Conservation (phyloP, 2,329 filamentous ascomycete genomes). For the Orbilia javanica region DNA sequence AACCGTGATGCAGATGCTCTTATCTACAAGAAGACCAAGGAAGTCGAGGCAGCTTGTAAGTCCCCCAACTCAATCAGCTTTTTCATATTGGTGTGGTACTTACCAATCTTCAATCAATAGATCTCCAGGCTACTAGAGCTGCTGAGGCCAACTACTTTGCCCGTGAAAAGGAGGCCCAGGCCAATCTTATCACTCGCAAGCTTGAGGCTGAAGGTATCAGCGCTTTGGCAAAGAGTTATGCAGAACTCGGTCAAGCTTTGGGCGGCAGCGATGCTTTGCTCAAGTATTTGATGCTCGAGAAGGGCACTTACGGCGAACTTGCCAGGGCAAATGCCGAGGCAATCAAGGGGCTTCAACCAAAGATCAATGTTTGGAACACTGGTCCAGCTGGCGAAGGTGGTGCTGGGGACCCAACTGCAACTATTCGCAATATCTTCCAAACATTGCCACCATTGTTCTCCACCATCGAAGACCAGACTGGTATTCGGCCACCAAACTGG, state of each 20-base stretch:
- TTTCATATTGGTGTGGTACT: constrained; percentile 9
- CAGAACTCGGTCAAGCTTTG: constrained; percentile 77
- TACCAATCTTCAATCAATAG: constrained; percentile 19
- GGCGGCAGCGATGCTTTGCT: constrained; percentile 83
- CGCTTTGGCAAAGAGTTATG: constrained; percentile 85
- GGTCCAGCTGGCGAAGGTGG: constrained; percentile 69
- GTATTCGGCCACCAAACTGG: constrained; percentile 84
- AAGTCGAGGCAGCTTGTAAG: constrained; percentile 64
- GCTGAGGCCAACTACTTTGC: constrained; percentile 65
- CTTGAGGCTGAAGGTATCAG: constrained; percentile 81
- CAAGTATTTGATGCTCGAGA: constrained; percentile 89
- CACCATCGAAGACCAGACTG: constrained; percentile 90
- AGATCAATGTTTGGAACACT: constrained; percentile 91
- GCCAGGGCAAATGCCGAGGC: constrained; percentile 82
- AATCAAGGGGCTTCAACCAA: constrained; percentile 82
- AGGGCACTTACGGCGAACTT: constrained; percentile 80
- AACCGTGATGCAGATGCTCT: constrained; percentile 54
- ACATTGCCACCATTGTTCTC: constrained; percentile 83
- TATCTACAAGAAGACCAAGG: constrained; percentile 65
- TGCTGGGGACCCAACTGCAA: constrained; percentile 71
- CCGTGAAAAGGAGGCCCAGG: constrained; percentile 72
- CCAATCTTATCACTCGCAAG: constrained; percentile 72
- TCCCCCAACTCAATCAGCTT: constrained; percentile 1
- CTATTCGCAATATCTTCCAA: constrained; percentile 86
- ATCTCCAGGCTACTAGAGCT: constrained; percentile 51